These are phyloP conservation scores for Smallanthus sonchifolius DNA, from an alignment of 129 eudicot species.

Conservation along the genomic window DNA sequence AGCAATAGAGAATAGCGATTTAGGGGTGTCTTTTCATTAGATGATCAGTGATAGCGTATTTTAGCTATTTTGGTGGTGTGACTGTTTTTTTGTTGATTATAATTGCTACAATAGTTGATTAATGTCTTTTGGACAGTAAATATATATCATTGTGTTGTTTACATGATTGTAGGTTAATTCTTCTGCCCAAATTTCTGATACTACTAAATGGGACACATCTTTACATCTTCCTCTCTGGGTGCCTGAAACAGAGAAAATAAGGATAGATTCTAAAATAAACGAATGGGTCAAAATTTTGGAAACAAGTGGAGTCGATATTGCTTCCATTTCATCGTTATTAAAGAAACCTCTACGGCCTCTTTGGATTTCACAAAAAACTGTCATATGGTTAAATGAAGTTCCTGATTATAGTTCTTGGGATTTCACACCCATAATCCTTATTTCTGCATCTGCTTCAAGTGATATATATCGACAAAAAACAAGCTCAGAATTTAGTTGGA, in stretches of 20 bases:
- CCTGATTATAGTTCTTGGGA: constrained; percentile 89
- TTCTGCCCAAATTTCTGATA: constrained; percentile 22
- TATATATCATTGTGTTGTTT: not conserved
- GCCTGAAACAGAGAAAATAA: constrained; percentile 58
- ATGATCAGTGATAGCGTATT: too few relatives aligned
- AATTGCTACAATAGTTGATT: too few relatives aligned
- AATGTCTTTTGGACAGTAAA: not conserved
- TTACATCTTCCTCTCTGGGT: constrained; percentile 97
- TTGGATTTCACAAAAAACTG: constrained; percentile 92
- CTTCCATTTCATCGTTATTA: constrained; percentile 49
- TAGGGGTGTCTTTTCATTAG: too few relatives aligned
- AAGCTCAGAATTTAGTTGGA: constrained; percentile 91
- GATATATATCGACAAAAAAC: constrained; percentile 47
- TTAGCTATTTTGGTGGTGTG: too few relatives aligned
- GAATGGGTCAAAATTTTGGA: constrained; percentile 61
- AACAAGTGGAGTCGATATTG: constrained; percentile 84
- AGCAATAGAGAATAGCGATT: too few relatives aligned
- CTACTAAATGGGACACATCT: constrained; percentile 65
- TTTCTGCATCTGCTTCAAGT: constrained; percentile 72
- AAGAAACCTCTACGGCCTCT: constrained; percentile 82
- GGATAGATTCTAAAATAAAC: constrained; percentile 54
- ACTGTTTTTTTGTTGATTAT: too few relatives aligned
- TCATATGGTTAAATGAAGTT: constrained; percentile 94
- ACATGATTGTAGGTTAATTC: constrained; percentile 32
- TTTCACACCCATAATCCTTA: constrained; percentile 90